Percentiles rank a stretch among this genome's conserved stretches.
Evolutionary conservation across 176 grass and related monocot genomes (phyloP).

Genomic region (Typha latifolia): DNA sequence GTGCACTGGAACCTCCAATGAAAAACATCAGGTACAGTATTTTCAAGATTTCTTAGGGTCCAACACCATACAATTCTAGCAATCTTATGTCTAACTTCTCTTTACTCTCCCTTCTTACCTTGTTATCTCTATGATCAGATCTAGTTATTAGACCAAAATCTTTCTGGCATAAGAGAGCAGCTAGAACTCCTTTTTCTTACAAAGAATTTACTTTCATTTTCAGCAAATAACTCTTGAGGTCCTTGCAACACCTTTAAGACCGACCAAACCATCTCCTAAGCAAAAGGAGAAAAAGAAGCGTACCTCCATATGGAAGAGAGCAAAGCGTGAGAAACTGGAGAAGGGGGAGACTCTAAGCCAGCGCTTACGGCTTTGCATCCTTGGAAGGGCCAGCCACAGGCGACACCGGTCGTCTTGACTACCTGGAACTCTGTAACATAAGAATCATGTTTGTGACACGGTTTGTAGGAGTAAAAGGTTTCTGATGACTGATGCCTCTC

Average conservation of each 20-base stretch:
- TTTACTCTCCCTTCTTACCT: too few species aligned
- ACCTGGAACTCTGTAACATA: background rate
- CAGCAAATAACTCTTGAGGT: slow-evolving; percentile 51
- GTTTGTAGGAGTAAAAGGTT: background rate
- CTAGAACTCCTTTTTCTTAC: background rate
- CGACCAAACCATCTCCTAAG: slow-evolving; percentile 38
- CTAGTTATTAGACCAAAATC: too few species aligned
- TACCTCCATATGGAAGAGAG: slow-evolving; percentile 39
- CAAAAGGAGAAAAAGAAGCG: slow-evolving; percentile 45
- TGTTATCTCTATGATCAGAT: too few species aligned
- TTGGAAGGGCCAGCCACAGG: slow-evolving; percentile 58
- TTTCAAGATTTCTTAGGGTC: too few species aligned
- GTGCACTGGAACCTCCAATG: slow-evolving; percentile 31
- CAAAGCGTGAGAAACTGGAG: slow-evolving; percentile 45
- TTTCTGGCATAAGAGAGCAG: background rate
- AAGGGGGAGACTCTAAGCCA: slow-evolving; percentile 67
- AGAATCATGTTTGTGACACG: background rate
- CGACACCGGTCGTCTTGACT: slow-evolving; percentile 49
- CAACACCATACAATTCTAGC: too few species aligned
- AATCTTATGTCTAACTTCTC: too few species aligned
- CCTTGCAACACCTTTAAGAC: slow-evolving; percentile 64
- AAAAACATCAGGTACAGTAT: slow-evolving; percentile 53
- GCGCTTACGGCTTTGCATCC: slow-evolving; percentile 66
- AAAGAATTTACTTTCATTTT: background rate
- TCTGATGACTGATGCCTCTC: background rate